A percentile compares a stretch with the other conserved stretches of the same genome.
Evolutionary conservation across 495 filamentous ascomycete species (phyloP).

Genomic region (Chaetomidium leptoderma): DNA sequence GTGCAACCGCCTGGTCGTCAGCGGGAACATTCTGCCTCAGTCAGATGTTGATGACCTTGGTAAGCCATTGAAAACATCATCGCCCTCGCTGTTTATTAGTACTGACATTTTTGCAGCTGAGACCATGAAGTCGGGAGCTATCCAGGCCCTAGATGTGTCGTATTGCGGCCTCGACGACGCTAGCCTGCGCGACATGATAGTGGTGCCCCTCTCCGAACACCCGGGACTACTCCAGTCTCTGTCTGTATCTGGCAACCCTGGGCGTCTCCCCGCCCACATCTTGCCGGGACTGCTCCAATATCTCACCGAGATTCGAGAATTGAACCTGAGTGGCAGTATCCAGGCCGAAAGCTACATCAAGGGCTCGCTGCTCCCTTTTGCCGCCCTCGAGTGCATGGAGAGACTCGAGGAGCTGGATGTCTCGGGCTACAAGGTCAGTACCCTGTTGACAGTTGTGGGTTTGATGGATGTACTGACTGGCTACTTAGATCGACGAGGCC

Average conservation of each 20-base stretch:
- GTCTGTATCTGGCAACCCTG: constrained; percentile 65
- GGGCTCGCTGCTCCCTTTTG: constrained; percentile 27
- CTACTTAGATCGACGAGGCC: constrained; percentile 45
- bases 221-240: constrained; percentile 42
- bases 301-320: constrained; percentile 36
- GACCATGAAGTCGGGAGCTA: constrained; percentile 23
- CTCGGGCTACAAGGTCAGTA: constrained; percentile 59
- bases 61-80: no score
- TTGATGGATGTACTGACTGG: neutral
- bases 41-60: constrained; percentile 31
- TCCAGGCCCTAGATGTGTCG: constrained; percentile 32
- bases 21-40: constrained; percentile 24
- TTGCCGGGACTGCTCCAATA: constrained; percentile 23
- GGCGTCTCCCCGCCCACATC: constrained; percentile 55
- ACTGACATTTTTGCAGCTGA: constrained; percentile 19
- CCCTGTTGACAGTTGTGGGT: neutral
- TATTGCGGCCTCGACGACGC: constrained; percentile 30
- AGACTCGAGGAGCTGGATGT: constrained; percentile 61
- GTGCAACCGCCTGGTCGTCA: constrained; percentile 31
- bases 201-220: constrained; percentile 46
- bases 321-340: constrained; percentile 76
- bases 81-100: neutral
- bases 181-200: constrained; percentile 23
- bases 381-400: constrained; percentile 19
- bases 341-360: constrained; percentile 56